These are phyloP conservation scores for Vitis cinerea DNA, from an alignment of 164 flowering plant species.

Conservation along the genomic window DNA sequence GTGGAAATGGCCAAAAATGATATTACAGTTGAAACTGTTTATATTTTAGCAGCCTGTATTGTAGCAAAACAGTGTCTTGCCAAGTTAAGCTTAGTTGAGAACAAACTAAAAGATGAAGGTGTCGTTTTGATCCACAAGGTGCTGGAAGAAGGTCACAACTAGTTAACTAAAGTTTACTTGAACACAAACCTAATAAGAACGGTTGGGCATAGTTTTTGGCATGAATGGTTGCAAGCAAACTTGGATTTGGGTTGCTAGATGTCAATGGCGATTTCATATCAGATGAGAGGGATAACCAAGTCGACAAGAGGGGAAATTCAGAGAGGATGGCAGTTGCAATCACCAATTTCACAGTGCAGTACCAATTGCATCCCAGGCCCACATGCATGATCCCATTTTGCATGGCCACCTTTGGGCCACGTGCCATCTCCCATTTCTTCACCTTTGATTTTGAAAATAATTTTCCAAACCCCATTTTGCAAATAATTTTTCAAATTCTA, in stretches of 20 bases:
- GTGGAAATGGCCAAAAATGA: slow-evolving; percentile 47
- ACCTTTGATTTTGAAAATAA: too few species aligned
- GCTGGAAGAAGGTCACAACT: slow-evolving; percentile 22
- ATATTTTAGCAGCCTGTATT: slow-evolving; percentile 26
- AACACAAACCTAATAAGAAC: slow-evolving; percentile 36
- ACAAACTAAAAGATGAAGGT: slow-evolving; percentile 44
- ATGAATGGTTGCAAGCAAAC: slow-evolving; percentile 27
- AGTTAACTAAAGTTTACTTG: slow-evolving; percentile 36
- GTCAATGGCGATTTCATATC: slow-evolving; percentile 40
- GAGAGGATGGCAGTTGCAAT: too few species aligned
- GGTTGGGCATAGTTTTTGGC: slow-evolving; percentile 41
- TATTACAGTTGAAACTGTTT: slow-evolving; percentile 29
- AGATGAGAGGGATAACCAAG: slow-evolving; percentile 21
- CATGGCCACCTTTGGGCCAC: too few species aligned
- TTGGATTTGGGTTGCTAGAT: slow-evolving; percentile 29
- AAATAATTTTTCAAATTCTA: too few species aligned
- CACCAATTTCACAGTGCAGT: too few species aligned
- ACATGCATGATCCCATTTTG: too few species aligned
- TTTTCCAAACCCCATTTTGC: too few species aligned
- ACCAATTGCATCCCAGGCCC: too few species aligned
- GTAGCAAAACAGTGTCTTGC: slow-evolving; percentile 25
- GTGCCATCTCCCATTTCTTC: too few species aligned
- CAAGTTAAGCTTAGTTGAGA: slow-evolving; percentile 34
- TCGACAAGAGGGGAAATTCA: too few species aligned
- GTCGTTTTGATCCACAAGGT: slow-evolving; percentile 29